Evolutionary conservation across 176 grass and related monocot genomes (phyloP), one percentile per base, ranked within the genome.

Genomic region (Eleusine indica): DNA sequence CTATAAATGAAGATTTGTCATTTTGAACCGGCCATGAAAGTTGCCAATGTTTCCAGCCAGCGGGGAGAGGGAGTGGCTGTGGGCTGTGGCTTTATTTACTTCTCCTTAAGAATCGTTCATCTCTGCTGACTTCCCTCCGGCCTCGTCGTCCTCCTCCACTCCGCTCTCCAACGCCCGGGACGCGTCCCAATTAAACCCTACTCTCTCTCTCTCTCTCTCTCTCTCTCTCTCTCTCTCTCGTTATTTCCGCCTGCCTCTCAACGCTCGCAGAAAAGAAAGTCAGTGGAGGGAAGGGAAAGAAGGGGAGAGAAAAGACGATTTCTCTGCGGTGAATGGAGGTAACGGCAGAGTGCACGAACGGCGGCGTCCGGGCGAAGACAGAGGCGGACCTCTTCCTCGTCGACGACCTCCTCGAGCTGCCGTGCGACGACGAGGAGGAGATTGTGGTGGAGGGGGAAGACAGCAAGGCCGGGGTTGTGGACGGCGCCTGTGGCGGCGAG

Each of bases 371-470:
- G 58, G 91, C 71, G 78, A 99, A 90, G 89, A 93, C 91, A 75
- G 92, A 84, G 61, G 86, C 53, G 2, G 93, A 98, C 79, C 32
- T 88, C 18, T 98, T 93, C 77, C 54, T 91, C n/a, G 93, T 99
- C 48, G 96, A 99, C 18, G 93, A 99, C 28, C 91, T 94, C 35
- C 89, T 99, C 11, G 91, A 96, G 81, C 89, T 99, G 44, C 83
- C 91, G 7, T 87, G 92, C 52, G 91, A 94, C 86, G 95, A 90
- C 6, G 88, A 92, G 0, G 90, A 90, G 14, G 93, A 84, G 3
- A 79, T 42, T 68, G 19, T 58, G 67, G 82, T 13, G 52, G 57
- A 88, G 9, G 85, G 70, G 1, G 88, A 51, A 11, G 73, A 39
- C 16, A 18, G 37, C 40, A 70, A 51, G 52, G 72, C 13, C 41